These are phyloP conservation scores for Emergomyces pasteurianus DNA, from an alignment of 2,329 filamentous ascomycete genomes.

Conservation along the genomic window DNA sequence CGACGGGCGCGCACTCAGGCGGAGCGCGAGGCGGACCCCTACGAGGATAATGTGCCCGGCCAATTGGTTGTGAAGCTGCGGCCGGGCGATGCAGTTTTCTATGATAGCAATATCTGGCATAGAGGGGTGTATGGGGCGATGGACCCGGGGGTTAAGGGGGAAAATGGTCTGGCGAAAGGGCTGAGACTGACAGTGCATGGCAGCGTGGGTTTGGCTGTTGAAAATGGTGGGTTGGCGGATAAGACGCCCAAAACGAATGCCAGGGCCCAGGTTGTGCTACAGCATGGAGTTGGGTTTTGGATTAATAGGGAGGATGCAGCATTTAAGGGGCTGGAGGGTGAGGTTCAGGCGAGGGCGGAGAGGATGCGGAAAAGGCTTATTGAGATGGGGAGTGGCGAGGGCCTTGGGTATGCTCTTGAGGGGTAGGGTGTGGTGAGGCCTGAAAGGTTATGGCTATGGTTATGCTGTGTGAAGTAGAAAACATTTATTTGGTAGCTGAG, in stretches of 20 bases:
- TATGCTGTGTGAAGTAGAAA: background rate
- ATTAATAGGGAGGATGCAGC: constrained; percentile 30
- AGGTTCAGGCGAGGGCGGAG: constrained; percentile 27
- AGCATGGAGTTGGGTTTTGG: constrained; percentile 36
- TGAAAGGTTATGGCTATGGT: background rate
- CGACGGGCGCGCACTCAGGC: constrained; percentile 53
- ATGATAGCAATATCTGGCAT: constrained; percentile 74
- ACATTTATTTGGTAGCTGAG: background rate
- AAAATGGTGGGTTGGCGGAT: constrained; percentile 8
- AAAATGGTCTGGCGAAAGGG: constrained; percentile 24
- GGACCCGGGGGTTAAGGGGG: constrained; percentile 8
- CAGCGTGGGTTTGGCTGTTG: constrained; percentile 28
- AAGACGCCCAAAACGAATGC: constrained; percentile 21
- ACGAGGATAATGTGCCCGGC: constrained; percentile 47
- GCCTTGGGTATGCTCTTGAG: constrained; percentile 33
- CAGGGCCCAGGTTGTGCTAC: constrained; percentile 33
- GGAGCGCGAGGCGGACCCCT: constrained; percentile 58
- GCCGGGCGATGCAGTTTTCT: constrained; percentile 73
- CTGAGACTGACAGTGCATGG: constrained; percentile 33
- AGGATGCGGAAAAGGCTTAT: constrained; percentile 34
- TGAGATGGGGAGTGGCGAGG: constrained; percentile 34
- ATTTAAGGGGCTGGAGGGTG: constrained; percentile 17
- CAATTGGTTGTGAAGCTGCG: constrained; percentile 55
- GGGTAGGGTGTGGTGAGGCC: constrained; percentile 16
- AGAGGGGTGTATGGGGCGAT: constrained; percentile 29